Evolutionary conservation across 305 asterid genomes (phyloP).

Genomic region (Solanum hybrid): DNA sequence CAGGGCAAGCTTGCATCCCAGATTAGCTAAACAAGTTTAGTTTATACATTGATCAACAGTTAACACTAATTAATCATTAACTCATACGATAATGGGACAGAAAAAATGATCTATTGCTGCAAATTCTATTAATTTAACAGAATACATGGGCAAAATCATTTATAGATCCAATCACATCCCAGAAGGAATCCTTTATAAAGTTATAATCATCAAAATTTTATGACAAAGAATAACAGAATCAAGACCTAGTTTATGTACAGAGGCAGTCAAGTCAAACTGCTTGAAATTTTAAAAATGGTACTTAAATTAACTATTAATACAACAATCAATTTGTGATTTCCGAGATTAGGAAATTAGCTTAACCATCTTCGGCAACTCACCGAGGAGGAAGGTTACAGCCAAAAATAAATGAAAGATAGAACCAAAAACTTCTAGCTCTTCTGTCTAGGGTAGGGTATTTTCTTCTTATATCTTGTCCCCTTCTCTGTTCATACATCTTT

Average conservation of each 20-base stretch:
- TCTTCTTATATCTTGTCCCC: conserved; percentile 3
- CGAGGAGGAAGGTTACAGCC: background rate
- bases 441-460: background rate
- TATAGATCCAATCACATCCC: background rate
- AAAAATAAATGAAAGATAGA: background rate
- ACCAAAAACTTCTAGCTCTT: background rate
- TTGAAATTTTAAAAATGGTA: background rate
- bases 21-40: background rate
- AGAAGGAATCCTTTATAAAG: background rate
- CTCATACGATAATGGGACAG: background rate
- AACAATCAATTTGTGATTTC: background rate
- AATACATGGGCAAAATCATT: background rate
- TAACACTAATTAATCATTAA: background rate
- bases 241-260: conserved; percentile 4
- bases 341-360: background rate
- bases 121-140: background rate
- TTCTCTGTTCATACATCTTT: background rate
- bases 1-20: background rate
- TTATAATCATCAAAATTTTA: background rate
- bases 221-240: background rate
- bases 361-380: background rate
- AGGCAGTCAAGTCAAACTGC: background rate
- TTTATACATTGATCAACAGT: background rate
- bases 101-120: background rate
- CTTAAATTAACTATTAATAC: background rate